These are phyloP conservation scores for Haplosporangium gracile DNA, from an alignment of 192 early-diverging fungal species.

Conservation along the genomic window DNA sequence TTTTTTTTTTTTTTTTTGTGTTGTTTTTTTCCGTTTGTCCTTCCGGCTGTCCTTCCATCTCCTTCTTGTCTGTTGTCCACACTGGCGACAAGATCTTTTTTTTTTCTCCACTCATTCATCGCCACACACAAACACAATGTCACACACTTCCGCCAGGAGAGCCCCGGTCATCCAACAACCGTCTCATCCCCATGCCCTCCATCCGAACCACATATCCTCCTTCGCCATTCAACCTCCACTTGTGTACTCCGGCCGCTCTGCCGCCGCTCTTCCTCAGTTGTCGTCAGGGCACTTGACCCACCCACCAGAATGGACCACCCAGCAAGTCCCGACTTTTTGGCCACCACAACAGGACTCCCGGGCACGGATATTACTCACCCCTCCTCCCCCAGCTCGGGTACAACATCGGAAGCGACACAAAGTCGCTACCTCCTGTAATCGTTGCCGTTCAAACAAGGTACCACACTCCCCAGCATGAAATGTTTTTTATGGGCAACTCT, in stretches of 20 bases:
- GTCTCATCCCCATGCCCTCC: neutral
- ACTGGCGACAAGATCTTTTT: too few relatives aligned
- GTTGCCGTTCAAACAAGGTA: slow-evolving; percentile 47
- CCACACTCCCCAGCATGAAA: neutral
- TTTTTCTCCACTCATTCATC: neutral
- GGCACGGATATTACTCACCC: neutral
- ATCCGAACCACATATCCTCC: neutral
- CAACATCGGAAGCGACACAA: slow-evolving; percentile 39
- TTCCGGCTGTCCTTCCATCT: neutral
- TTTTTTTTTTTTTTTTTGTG: neutral
- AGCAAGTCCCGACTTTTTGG: too few relatives aligned
- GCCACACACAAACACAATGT: neutral
- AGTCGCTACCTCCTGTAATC: slow-evolving; percentile 40
- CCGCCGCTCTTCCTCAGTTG: neutral
- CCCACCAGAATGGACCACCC: neutral
- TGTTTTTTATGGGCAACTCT: too few relatives aligned
- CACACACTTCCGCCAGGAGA: neutral
- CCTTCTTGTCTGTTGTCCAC: neutral
- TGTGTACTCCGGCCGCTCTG: neutral
- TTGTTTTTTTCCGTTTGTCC: neutral
- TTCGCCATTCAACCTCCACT: neutral
- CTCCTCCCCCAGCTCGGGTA: neutral
- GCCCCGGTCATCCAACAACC: neutral
- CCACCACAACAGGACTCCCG: neutral
- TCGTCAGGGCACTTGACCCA: neutral